A percentile compares a stretch with the other conserved stretches of the same genome.
These are phyloP conservation scores for Ceratobasidium sp. DNA, from an alignment of 1,284 basidiomycete genomes.

Conservation along the genomic window DNA sequence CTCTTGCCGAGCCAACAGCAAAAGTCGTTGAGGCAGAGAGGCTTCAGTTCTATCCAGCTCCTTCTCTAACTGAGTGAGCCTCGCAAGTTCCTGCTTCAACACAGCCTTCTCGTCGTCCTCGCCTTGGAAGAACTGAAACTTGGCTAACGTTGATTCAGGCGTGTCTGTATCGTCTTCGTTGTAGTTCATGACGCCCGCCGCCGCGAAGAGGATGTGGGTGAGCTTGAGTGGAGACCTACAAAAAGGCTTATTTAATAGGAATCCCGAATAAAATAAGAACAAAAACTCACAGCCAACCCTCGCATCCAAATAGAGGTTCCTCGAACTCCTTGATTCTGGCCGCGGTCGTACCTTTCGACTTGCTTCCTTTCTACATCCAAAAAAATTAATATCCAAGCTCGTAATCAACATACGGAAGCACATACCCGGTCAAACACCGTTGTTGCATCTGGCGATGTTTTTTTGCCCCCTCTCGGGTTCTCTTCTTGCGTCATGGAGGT, in stretches of 20 bases:
- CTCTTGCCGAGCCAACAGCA: conserved; percentile 11
- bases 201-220: conserved; percentile 17
- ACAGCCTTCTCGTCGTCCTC: conserved; percentile 20
- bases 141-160: not conserved
- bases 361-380: not conserved
- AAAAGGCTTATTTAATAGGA: not conserved
- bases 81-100: not conserved
- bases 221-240: conserved; percentile 33
- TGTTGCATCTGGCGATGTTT: not conserved
- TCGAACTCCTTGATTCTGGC: conserved; percentile 16
- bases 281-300: conserved; percentile 40
- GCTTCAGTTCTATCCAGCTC: not conserved
- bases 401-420: not conserved
- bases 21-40: conserved; percentile 16
- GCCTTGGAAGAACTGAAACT: conserved; percentile 27
- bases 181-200: not conserved
- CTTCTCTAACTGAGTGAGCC: conserved; percentile 23
- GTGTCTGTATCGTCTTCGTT: conserved; percentile 20
- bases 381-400: too few species aligned
- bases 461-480: not conserved
- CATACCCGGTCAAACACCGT: conserved; percentile 31
- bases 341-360: conserved; percentile 4
- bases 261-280: too few species aligned
- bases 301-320: conserved; percentile 27
- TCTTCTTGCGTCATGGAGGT: not conserved